phyloP scores from a whole-genome alignment of 257 asterid genomes.

The Salvia hispanica region DNA sequence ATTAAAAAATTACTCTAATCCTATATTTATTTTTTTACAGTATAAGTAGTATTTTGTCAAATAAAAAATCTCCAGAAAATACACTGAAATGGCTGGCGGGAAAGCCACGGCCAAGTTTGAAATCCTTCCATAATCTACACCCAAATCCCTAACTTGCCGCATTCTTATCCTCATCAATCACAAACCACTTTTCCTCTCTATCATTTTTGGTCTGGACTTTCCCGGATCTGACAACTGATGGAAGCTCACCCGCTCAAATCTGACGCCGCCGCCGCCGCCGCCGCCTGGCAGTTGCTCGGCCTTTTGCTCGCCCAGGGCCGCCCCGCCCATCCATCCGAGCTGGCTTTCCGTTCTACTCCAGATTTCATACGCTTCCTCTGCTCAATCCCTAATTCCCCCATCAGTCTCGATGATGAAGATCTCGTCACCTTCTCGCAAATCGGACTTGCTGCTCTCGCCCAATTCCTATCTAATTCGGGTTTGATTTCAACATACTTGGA shows the following conservation, averaged over 20 bases:
- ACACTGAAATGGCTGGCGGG: slow-evolving; percentile 21
- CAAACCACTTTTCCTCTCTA: background rate
- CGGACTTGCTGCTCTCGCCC: slow-evolving; percentile 44
- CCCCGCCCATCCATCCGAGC: slow-evolving; percentile 52
- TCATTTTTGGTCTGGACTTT: background rate
- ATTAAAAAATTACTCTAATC: no score
- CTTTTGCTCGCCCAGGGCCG: slow-evolving; percentile 49
- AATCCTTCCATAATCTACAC: no score
- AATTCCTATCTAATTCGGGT: slow-evolving; percentile 39
- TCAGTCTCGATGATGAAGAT: slow-evolving; percentile 39
- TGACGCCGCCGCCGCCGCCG: slow-evolving; percentile 12
- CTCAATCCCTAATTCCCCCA: slow-evolving; percentile 66
- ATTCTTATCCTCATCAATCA: background rate
- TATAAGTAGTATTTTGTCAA: no score
- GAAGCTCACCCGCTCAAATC: slow-evolving; percentile 32
- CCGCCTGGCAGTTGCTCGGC: slow-evolving; percentile 68
- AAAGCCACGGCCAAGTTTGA: slow-evolving; percentile 4
- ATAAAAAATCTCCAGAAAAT: no score
- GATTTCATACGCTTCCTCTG: slow-evolving; percentile 57
- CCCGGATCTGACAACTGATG: slow-evolving; percentile 51
- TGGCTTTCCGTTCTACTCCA: slow-evolving; percentile 47
- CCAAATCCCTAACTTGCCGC: slow-evolving; percentile 30
- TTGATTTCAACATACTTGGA: slow-evolving; percentile 24
- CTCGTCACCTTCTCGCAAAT: slow-evolving; percentile 55
- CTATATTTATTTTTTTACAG: no score